Evolutionary conservation across 495 filamentous ascomycete genomes (phyloP).

Genomic region (Chaetomium fimeti): DNA sequence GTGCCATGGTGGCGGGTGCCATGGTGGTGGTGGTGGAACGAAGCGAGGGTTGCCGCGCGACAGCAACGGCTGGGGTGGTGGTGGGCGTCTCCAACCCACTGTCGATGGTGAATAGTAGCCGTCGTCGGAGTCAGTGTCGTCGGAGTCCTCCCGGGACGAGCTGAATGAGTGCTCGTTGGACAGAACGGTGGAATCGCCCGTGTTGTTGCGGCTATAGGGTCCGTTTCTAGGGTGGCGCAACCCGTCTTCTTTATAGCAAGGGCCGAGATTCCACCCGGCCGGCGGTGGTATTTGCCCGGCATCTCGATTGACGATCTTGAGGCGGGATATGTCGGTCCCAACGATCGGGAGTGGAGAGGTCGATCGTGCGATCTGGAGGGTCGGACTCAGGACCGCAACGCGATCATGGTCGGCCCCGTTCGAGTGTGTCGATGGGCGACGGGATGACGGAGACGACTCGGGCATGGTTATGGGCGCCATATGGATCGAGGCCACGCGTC

Average conservation of each 20-base stretch:
- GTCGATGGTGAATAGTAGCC: constrained; percentile 1
- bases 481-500: not conserved
- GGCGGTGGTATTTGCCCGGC: not conserved
- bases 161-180: constrained; percentile 3
- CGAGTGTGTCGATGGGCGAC: not conserved
- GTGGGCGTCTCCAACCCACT: not conserved
- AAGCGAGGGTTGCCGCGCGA: not conserved
- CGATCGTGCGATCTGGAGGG: not conserved
- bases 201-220: not conserved
- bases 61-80: constrained; percentile 11
- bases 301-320: constrained; percentile 5
- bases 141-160: constrained; percentile 7
- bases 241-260: not conserved
- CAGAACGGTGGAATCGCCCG: constrained; percentile 2
- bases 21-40: not conserved
- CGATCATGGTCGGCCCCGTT: constrained; percentile 8
- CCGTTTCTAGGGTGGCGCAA: not conserved
- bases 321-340: constrained; percentile 1
- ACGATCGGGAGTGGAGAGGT: constrained; percentile 7
- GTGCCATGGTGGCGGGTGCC: constrained; percentile 6
- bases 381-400: constrained; percentile 3
- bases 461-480: constrained; percentile 18
- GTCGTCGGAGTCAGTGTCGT: constrained; percentile 2
- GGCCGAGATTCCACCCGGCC: not conserved
- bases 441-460: not conserved